These are phyloP conservation scores for Picocystis sp. DNA, from an alignment of 163 green algal species.

Conservation along the genomic window DNA sequence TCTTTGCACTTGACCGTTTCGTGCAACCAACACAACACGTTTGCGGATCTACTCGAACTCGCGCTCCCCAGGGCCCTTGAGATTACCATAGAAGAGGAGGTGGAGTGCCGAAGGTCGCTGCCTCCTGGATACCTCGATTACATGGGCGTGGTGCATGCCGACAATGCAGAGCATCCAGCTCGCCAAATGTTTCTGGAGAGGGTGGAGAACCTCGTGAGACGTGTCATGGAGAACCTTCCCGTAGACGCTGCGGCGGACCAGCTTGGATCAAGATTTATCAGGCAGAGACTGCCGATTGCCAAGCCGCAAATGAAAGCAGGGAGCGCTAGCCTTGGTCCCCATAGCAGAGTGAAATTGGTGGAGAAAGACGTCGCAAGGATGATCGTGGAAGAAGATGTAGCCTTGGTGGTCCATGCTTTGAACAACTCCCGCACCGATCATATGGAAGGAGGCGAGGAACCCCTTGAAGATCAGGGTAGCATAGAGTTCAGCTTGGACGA, in stretches of 20 bases:
- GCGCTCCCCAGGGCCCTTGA: conserved; percentile 21
- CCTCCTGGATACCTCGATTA: conserved; percentile 19
- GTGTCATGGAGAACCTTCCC: conserved; percentile 18
- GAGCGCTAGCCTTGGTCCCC: background rate
- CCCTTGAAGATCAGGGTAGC: too few relatives aligned
- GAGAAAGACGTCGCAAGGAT: conserved; percentile 21
- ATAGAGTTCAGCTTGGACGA: too few relatives aligned
- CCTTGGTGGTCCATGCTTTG: conserved; percentile 22
- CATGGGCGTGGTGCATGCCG: conserved; percentile 18
- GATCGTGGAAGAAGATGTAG: conserved; percentile 23
- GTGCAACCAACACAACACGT: conserved; percentile 53
- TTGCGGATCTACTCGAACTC: conserved; percentile 32
- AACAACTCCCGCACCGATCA: too few relatives aligned
- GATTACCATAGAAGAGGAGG: conserved; percentile 14
- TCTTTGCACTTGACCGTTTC: conserved; percentile 70
- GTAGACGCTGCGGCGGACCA: conserved; percentile 30
- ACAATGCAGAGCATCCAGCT: background rate
- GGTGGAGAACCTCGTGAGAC: background rate
- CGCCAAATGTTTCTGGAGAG: conserved; percentile 4
- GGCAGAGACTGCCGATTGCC: conserved; percentile 24
- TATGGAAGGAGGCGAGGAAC: too few relatives aligned
- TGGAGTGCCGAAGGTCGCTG: conserved; percentile 17
- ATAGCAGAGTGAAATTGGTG: conserved; percentile 10
- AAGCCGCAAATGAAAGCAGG: conserved; percentile 1
- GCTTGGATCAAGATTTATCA: conserved; percentile 25